Evolutionary conservation across 805 yeast genomes (phyloP).

Genomic region (Spathaspora boniae): DNA sequence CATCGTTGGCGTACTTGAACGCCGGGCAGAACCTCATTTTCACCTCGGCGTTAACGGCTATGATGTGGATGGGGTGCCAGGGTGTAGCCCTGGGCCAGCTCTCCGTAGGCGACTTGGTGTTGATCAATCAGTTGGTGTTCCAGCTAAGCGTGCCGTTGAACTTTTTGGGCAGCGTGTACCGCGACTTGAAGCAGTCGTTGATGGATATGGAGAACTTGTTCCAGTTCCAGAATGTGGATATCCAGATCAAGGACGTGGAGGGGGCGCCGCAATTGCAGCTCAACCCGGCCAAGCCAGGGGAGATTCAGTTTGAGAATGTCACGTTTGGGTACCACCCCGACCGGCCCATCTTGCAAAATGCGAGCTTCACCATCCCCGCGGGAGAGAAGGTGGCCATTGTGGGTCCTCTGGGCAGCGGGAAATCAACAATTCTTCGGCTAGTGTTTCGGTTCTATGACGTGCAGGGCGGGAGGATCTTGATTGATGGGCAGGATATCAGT

Average conservation of each 20-base stretch:
- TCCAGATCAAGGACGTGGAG: constrained; percentile 60
- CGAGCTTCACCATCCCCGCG: constrained; percentile 81
- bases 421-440: constrained; percentile 80
- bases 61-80: constrained; percentile 97
- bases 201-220: constrained; percentile 95
- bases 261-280: constrained; percentile 61
- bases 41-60: constrained; percentile 85
- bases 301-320: constrained; percentile 84
- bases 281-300: constrained; percentile 52
- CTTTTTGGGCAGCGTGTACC: constrained; percentile 90
- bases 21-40: constrained; percentile 79
- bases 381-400: constrained; percentile 92
- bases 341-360: constrained; percentile 78
- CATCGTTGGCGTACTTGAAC: constrained; percentile 73
- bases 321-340: constrained; percentile 90
- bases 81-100: constrained; percentile 83
- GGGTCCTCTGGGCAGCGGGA: constrained; percentile 96
- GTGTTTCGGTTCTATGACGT: constrained; percentile 91
- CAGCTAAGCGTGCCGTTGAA: constrained; percentile 93
- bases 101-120: constrained; percentile 91
- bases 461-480: constrained; percentile 65
- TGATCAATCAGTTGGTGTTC: constrained; percentile 93
- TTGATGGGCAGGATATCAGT: constrained; percentile 86
- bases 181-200: constrained; percentile 89
- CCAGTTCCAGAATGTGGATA: constrained; percentile 71